phyloP scores from a whole-genome alignment of 495 filamentous ascomycete genomes.

The Neurospora sp. region DNA sequence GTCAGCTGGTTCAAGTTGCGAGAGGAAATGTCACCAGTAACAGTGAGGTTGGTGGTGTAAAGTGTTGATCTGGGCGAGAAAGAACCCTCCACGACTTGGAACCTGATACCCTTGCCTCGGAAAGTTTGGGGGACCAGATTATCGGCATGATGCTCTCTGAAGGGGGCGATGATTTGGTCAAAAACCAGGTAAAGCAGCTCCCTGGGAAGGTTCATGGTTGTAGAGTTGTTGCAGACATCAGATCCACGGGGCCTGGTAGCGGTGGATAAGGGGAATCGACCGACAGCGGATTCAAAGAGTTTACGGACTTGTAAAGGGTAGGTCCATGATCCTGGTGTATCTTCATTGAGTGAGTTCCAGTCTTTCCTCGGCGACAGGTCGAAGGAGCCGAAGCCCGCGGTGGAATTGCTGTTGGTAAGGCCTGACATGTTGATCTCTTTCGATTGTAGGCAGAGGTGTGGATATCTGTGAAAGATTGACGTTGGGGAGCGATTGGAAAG shows the following conservation, averaged over 20 bases:
- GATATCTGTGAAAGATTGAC: neutral
- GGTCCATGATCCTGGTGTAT: neutral
- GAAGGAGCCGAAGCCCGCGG: neutral
- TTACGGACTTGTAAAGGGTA: neutral
- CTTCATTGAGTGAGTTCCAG: neutral
- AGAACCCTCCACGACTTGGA: neutral
- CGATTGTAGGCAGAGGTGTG: neutral
- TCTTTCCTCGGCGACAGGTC: neutral
- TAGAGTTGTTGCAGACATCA: neutral
- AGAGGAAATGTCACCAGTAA: neutral
- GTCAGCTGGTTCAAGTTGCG: neutral
- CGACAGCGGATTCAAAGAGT: neutral
- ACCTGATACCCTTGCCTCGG: neutral
- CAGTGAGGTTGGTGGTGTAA: neutral
- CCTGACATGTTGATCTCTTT: too few relatives aligned
- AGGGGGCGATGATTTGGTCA: accelerated
- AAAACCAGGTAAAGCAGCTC: neutral
- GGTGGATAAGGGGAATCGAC: neutral
- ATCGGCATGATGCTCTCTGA: neutral
- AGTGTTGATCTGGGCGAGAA: neutral
- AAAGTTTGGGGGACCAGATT: neutral
- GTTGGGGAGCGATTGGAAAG: neutral
- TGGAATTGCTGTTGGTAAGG: neutral
- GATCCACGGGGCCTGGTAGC: accelerated
- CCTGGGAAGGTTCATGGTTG: neutral